Conservation (phyloP, 2,329 filamentous ascomycete genomes). For the Dactylonectria macrodidyma region DNA sequence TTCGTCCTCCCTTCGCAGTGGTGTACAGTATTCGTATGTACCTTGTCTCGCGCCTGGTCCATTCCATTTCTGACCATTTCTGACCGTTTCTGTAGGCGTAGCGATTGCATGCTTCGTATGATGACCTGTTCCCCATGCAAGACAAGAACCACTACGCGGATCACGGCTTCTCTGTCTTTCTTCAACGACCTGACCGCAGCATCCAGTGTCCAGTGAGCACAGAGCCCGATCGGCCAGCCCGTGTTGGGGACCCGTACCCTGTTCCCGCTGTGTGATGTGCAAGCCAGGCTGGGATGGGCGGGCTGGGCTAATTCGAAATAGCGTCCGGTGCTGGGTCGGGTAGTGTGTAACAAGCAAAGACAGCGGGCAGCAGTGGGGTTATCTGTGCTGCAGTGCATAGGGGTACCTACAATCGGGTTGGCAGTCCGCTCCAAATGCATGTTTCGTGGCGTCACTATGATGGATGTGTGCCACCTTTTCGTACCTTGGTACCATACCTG, state of each 20-base stretch:
- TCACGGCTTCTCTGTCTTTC: too few species aligned
- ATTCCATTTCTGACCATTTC: not conserved
- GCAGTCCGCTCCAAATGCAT: not conserved
- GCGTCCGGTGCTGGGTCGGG: slow-evolving; percentile 5
- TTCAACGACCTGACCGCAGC: not conserved
- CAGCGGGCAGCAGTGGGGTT: not conserved
- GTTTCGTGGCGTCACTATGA: slow-evolving; percentile 6
- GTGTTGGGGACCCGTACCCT: slow-evolving; percentile 7
- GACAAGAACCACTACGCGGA: too few species aligned
- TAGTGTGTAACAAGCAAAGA: slow-evolving; percentile 18
- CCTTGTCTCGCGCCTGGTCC: not conserved
- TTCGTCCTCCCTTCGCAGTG: not conserved
- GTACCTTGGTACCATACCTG: too few species aligned
- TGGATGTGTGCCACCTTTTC: slow-evolving; percentile 11
- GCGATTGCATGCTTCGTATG: not conserved
- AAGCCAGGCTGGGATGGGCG: too few species aligned
- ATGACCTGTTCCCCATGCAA: too few species aligned
- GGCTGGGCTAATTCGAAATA: not conserved
- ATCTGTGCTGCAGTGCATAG: not conserved
- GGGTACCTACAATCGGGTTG: not conserved
- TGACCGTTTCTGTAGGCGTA: not conserved
- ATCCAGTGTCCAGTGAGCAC: not conserved
- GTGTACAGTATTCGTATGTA: not conserved
- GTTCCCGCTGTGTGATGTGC: not conserved
- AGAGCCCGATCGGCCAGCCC: slow-evolving; percentile 6